Evolutionary conservation across 306 rosid genomes (phyloP).

Genomic region (Prunus campanulata): DNA sequence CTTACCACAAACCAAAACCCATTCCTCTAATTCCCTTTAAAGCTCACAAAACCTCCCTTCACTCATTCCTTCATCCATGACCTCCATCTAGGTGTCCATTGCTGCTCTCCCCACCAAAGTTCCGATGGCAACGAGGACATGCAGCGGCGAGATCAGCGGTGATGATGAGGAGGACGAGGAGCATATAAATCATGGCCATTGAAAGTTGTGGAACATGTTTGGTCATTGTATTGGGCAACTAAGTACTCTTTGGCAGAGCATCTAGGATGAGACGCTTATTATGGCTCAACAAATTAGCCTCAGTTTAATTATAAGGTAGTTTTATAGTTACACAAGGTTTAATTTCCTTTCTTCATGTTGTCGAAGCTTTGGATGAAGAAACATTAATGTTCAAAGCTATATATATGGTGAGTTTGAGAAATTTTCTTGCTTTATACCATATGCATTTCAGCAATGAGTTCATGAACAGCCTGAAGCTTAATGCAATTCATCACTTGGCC

Average conservation of each 20-base stretch:
- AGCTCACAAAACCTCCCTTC: conserved; percentile 15
- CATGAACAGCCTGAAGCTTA: too few relatives aligned
- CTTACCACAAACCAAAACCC: conserved; percentile 28
- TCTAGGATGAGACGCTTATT: conserved; percentile 5
- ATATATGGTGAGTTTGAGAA: background rate
- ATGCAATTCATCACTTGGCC: background rate
- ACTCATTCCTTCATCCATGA: conserved; percentile 31
- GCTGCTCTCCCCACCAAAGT: background rate
- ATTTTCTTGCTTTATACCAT: background rate
- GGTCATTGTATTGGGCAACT: conserved; percentile 67
- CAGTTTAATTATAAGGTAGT: background rate
- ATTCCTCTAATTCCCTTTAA: conserved; percentile 32
- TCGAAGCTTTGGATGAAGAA: conserved; percentile 7
- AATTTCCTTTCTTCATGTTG: conserved; percentile 12
- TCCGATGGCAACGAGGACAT: conserved; percentile 19
- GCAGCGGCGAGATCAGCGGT: conserved; percentile 20
- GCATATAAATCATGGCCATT: conserved; percentile 21
- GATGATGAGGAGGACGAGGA: conserved; percentile 17
- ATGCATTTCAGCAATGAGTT: background rate
- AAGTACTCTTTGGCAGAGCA: conserved; percentile 67
- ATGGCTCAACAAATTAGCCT: background rate
- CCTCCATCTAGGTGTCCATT: background rate
- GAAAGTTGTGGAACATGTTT: conserved; percentile 38
- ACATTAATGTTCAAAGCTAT: background rate
- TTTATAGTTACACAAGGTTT: background rate